Percentiles rank a stretch among this genome's conserved stretches.
Evolutionary conservation across 106 monocot genomes (phyloP).

Genomic region (Cymbidium sinense): DNA sequence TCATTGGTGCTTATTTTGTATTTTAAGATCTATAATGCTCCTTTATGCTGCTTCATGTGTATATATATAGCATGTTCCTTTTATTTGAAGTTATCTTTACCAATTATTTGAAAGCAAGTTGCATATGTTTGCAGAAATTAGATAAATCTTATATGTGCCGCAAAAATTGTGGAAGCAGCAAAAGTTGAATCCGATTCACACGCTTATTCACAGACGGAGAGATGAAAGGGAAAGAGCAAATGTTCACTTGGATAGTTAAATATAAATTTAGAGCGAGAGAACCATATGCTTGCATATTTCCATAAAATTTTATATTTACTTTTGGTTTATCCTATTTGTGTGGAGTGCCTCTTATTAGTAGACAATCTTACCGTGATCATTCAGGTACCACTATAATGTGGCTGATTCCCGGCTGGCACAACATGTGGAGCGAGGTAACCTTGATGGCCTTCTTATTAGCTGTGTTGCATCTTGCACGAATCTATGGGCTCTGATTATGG

Average conservation of each 20-base stretch:
- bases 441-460: conserved; percentile 69
- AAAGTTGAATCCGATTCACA: not conserved
- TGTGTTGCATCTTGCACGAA: conserved; percentile 64
- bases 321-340: not conserved
- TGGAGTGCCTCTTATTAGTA: not conserved
- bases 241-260: not conserved
- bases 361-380: not conserved
- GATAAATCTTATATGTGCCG: too few relatives aligned
- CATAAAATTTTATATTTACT: not conserved
- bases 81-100: too few relatives aligned
- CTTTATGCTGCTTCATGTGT: too few relatives aligned
- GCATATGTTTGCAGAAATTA: too few relatives aligned
- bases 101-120: too few relatives aligned
- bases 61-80: too few relatives aligned
- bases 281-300: not conserved
- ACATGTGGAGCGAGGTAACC: conserved; percentile 66
- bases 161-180: not conserved
- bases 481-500: conserved; percentile 82
- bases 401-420: conserved; percentile 58
- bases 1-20: too few relatives aligned
- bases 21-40: too few relatives aligned
- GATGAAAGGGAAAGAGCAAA: not conserved
- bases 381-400: conserved; percentile 80
- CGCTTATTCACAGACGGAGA: not conserved
- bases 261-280: not conserved